Conservation (phyloP, 768 basidiomycete species). For the Hygrocybe punicea region DNA sequence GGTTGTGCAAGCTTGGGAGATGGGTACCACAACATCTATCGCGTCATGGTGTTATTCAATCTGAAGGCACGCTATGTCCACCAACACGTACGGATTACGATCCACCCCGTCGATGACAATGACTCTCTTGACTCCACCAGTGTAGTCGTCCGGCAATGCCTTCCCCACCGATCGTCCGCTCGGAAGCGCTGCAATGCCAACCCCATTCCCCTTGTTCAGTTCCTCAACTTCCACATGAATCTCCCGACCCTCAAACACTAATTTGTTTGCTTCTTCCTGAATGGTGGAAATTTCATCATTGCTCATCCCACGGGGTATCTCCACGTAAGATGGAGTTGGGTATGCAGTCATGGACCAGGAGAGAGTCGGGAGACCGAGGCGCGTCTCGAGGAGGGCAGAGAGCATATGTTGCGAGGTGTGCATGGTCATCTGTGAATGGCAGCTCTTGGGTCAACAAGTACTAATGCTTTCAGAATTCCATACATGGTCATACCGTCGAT, state of each 20-base stretch:
- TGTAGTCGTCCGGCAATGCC: constrained; percentile 68
- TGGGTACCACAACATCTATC: constrained; percentile 81
- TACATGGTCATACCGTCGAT: constrained; percentile 72
- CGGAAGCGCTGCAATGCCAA: constrained; percentile 36
- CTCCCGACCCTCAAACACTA: constrained; percentile 65
- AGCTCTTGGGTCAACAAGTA: background rate
- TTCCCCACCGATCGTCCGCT: constrained; percentile 53
- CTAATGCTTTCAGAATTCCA: constrained; percentile 19
- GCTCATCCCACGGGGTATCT: constrained; percentile 67
- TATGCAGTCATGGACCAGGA: constrained; percentile 76
- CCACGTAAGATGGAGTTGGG: constrained; percentile 72
- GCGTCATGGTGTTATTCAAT: constrained; percentile 3
- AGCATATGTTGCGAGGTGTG: constrained; percentile 84
- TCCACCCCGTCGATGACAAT: constrained; percentile 82
- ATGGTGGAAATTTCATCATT: constrained; percentile 56
- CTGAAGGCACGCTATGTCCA: background rate
- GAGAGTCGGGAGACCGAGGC: constrained; percentile 62
- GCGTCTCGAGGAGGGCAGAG: constrained; percentile 71
- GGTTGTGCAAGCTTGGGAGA: constrained; percentile 68
- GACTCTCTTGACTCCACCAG: constrained; percentile 72
- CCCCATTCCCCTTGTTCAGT: constrained; percentile 42
- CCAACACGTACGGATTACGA: constrained; percentile 60
- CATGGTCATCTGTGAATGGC: constrained; percentile 60
- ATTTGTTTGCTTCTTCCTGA: constrained; percentile 61
- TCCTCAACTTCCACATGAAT: constrained; percentile 76